phyloP scores from a whole-genome alignment of 2,329 filamentous ascomycete genomes.

The Aspergillus cejpii region DNA sequence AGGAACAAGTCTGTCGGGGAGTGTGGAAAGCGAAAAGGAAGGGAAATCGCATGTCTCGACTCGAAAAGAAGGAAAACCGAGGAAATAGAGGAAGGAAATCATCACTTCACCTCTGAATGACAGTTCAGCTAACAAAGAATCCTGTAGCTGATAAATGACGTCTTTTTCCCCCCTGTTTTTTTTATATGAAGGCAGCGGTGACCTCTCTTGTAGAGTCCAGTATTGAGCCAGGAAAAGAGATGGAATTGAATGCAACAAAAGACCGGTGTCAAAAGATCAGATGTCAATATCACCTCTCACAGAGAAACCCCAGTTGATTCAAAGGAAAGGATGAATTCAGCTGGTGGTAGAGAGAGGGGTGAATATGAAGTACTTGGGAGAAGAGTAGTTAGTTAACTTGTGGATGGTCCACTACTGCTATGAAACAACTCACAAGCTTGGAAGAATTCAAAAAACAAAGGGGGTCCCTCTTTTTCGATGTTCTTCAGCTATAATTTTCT shows the following conservation, averaged over 20 bases:
- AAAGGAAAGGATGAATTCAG: too few species aligned
- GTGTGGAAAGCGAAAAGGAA: conserved; percentile 4
- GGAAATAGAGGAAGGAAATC: neutral
- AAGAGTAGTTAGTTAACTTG: too few species aligned
- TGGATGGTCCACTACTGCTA: too few species aligned
- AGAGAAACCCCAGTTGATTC: too few species aligned
- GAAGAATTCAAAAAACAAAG: conserved; percentile 10
- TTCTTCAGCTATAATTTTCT: conserved; percentile 3
- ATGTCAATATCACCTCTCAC: too few species aligned
- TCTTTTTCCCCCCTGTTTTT: conserved; percentile 9
- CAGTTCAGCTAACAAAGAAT: conserved; percentile 8
- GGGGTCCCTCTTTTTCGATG: conserved; percentile 1
- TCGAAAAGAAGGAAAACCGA: neutral
- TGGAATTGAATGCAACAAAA: neutral
- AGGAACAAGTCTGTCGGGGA: neutral
- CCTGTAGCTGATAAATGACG: conserved; percentile 11
- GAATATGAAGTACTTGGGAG: too few species aligned
- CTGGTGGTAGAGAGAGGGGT: neutral
- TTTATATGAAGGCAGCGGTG: conserved; percentile 9
- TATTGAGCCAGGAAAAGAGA: neutral
- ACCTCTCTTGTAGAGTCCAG: neutral
- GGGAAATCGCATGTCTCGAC: neutral
- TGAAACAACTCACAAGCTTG: too few species aligned
- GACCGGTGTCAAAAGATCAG: neutral
- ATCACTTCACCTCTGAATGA: conserved; percentile 13